Evolutionary conservation across 345 rosid species (phyloP).

Genomic region (Mallotus nudiflorus): DNA sequence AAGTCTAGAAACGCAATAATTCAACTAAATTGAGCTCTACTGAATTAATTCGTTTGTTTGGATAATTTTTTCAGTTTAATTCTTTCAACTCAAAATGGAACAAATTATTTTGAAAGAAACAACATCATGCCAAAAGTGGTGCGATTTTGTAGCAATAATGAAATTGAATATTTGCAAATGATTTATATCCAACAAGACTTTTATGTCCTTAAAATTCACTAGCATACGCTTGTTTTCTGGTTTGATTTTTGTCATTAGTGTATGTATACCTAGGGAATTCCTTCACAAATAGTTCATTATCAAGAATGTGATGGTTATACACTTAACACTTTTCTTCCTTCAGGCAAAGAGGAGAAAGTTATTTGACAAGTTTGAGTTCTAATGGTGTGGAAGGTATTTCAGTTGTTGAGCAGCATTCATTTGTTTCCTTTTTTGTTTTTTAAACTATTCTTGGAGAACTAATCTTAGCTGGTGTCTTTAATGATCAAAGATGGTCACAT

Average conservation of each 20-base stretch:
- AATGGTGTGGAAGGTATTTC: constrained; percentile 52
- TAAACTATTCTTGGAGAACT: constrained; percentile 38
- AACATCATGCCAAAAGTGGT: no score
- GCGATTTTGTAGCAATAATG: no score
- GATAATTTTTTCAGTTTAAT: no score
- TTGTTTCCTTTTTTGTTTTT: constrained; percentile 18
- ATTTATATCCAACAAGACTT: no score
- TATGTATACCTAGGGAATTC: constrained; percentile 1
- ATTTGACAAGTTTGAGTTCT: constrained; percentile 33
- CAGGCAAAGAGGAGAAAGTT: constrained; percentile 69
- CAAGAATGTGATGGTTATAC: constrained; percentile 6
- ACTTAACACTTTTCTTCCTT: constrained; percentile 34
- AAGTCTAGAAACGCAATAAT: no score
- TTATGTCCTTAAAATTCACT: no score
- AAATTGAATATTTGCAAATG: no score
- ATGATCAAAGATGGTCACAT: constrained; percentile 54
- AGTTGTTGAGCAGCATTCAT: constrained; percentile 10
- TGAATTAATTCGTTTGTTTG: no score
- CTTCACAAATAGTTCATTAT: not conserved
- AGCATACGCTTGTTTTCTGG: no score
- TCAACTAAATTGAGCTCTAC: no score
- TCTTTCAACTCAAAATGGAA: no score
- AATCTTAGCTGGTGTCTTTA: constrained; percentile 29
- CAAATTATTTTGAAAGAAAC: no score
- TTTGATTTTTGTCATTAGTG: not conserved